Base-by-base conservation (phyloP, 306 rosid genomes). In the Pyrus bretschneideri region DNA sequence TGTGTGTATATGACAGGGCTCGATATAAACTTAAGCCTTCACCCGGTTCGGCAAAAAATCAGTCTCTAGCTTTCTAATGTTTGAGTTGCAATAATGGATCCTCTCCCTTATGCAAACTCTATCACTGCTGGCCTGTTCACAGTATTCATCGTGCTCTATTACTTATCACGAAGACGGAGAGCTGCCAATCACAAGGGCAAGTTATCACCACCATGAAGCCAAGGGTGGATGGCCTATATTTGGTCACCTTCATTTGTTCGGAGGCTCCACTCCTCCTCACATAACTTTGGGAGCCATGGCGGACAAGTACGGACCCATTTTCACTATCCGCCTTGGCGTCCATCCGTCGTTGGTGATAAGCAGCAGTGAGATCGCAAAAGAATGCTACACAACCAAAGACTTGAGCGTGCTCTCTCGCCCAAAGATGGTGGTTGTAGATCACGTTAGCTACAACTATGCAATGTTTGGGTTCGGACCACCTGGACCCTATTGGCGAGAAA, bases 301-400 rank as follows among this genome's bases (percentile, higher is more conserved):
- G 13, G 85, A 86, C 38, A 78, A 83, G 59, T 80, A 86, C 2
- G 85, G 85, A 4, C 82, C 83, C 1, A 58, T 76, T 8, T 79
- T 74, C 38, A 38, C 59, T 4, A 21, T 75, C 67, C 70, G 64
- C 9, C 11, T 82, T 0, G 88, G 86, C 1, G 21, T 76, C 9
- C 74, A 35, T 13, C 54, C 55, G 17, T 45, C 78, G 29, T 10
- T 80, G 35, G 83, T 86, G 14, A 27, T 83, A 9, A 86, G 72
- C 22, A 75, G 57, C 11, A 45, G 74, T 46, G 83, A 78, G 13
- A 0, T 72, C 2, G 88, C 83, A 1, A 85, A 76, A 29, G 86
- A 85, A 3, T 84, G 87, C 67, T 86, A 22, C 68, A 79, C 86
- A 27, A 61, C 69, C 21, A 67, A 79, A 4, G 90, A 86, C 22